Evolutionary conservation across 176 grass and related monocot species (phyloP).

Genomic region (Eleusine indica): DNA sequence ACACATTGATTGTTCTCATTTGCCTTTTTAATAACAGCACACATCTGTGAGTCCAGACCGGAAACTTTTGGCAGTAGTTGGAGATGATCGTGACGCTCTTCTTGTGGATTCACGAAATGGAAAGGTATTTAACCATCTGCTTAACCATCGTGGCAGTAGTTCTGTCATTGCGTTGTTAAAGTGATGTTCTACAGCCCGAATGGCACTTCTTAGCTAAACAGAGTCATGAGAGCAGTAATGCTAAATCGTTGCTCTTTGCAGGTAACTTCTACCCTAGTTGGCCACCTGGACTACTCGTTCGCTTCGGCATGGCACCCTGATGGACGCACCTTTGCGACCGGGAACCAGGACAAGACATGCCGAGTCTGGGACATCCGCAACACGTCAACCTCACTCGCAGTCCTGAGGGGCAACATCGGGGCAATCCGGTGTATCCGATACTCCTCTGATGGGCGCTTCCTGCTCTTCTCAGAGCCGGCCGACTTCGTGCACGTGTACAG

Average conservation of each 20-base stretch:
- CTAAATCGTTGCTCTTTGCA: conserved; percentile 25
- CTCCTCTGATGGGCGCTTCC: conserved; percentile 73
- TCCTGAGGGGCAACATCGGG: conserved; percentile 81
- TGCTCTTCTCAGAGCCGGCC: conserved; percentile 73
- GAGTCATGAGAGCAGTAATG: background rate
- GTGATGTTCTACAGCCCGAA: background rate
- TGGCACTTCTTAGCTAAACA: conserved; percentile 14
- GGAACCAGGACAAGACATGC: conserved; percentile 96
- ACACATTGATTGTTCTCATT: conserved; percentile 48
- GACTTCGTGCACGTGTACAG: conserved; percentile 88
- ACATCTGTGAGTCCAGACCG: conserved; percentile 80
- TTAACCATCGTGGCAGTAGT: background rate
- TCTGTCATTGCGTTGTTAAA: background rate
- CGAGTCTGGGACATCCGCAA: conserved; percentile 86
- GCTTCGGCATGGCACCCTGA: conserved; percentile 80
- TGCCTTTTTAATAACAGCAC: conserved; percentile 50
- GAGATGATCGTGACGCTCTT: conserved; percentile 63
- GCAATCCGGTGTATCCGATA: conserved; percentile 82
- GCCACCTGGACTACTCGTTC: conserved; percentile 91
- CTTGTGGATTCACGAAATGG: conserved; percentile 82
- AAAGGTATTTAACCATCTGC: conserved; percentile 53
- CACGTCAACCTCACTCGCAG: conserved; percentile 58
- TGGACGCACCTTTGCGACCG: conserved; percentile 65
- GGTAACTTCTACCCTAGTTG: conserved; percentile 65
- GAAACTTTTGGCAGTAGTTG: conserved; percentile 68